A percentile compares a stretch with the other conserved stretches of the same genome.
Conservation (phyloP, 2,329 filamentous ascomycete genomes). For the Penicillium glabrum region DNA sequence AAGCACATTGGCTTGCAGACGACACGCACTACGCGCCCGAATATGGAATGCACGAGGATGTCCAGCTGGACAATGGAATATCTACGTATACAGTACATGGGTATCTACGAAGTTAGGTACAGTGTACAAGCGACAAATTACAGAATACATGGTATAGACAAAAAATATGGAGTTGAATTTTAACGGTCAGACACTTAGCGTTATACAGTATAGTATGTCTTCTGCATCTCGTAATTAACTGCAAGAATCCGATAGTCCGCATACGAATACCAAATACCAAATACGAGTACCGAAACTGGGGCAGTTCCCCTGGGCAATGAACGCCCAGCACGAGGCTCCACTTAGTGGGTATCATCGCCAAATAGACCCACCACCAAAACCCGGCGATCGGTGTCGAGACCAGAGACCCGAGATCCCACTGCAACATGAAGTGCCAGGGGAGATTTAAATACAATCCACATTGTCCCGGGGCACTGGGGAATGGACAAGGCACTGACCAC, state of each 20-base stretch:
- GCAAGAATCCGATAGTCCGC: not conserved
- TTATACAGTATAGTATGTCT: too few species aligned
- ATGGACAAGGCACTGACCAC: slow-evolving; percentile 1
- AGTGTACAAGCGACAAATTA: not conserved
- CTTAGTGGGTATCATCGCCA: not conserved
- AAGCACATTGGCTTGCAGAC: not conserved
- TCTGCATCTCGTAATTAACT: too few species aligned
- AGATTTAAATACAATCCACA: not conserved
- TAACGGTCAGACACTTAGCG: not conserved
- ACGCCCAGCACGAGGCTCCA: slow-evolving; percentile 6
- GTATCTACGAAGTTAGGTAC: not conserved
- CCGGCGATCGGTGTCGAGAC: slow-evolving; percentile 13
- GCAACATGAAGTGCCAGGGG: too few species aligned
- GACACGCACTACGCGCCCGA: not conserved
- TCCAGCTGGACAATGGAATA: not conserved
- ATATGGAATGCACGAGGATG: not conserved
- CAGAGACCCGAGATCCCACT: not conserved
- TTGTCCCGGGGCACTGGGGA: not conserved
- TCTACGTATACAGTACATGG: not conserved
- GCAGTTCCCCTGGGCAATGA: slow-evolving; percentile 7
- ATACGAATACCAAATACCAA: not conserved
- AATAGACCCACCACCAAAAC: not conserved
- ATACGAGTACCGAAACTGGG: not conserved
- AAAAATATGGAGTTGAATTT: not conserved
- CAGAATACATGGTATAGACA: too few species aligned